Evolutionary conservation across 257 asterid species (phyloP).

Genomic region (Plectranthus barbatus): DNA sequence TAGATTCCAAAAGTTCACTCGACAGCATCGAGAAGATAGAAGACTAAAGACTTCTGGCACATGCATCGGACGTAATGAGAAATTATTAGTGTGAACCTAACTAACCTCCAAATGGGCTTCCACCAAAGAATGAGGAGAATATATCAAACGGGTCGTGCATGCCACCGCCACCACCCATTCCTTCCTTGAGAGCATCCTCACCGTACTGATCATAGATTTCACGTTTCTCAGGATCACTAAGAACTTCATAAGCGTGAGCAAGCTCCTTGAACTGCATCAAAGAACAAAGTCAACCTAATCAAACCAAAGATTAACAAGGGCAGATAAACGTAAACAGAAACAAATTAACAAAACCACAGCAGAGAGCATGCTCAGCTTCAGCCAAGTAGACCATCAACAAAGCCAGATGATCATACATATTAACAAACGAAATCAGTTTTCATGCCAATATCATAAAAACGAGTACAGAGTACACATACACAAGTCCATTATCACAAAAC

Average conservation of each 20-base stretch:
- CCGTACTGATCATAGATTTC: no score
- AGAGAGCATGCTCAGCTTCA: neutral
- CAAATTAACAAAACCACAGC: neutral
- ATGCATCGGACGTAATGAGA: no score
- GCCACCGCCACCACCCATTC: slow-evolving; percentile 51
- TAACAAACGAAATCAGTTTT: no score
- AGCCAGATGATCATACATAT: neutral
- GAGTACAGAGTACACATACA: no score
- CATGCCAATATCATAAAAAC: no score
- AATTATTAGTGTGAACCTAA: no score
- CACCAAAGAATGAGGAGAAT: slow-evolving; percentile 47
- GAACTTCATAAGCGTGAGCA: slow-evolving; percentile 50
- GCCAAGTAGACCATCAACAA: neutral
- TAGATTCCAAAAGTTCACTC: neutral
- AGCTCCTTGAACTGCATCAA: slow-evolving; percentile 50
- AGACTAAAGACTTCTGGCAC: no score
- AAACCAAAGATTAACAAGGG: neutral
- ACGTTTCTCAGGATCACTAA: no score
- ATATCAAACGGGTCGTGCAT: slow-evolving; percentile 50
- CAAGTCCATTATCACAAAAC: no score
- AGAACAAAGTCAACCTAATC: neutral
- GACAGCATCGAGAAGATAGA: no score
- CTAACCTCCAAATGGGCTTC: slow-evolving; percentile 40
- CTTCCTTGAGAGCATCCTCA: slow-evolving; percentile 56
- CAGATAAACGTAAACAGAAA: neutral